Evolutionary conservation across 441 rosid species (phyloP), one percentile per base, ranked within the genome.

Genomic region (Adansonia grandidieri): DNA sequence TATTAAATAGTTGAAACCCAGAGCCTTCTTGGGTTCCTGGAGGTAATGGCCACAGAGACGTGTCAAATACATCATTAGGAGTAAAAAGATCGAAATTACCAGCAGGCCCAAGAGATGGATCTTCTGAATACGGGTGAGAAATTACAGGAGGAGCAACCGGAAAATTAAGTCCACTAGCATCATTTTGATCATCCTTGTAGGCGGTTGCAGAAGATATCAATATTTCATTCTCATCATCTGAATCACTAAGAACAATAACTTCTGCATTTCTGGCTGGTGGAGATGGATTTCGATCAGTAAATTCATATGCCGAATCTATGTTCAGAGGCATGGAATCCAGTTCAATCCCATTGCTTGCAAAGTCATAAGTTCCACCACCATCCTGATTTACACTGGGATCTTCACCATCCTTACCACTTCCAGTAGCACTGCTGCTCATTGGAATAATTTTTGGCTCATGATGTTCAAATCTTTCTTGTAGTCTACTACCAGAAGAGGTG

Each of bases 371-470:
- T 67, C 87, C 93, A 80, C 89, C 85, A 69, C 85, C 97, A 79
- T 90, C 97, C 88, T 96, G 98, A 84, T 95, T 96, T 77, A 94
- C 98, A 79, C 99, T 96, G 76, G 87, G 79, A 83, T 94, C 99
- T 83, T 97, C 99, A 81, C 97, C 96, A 79, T 93, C 98, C 81
- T 92, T 89, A 80, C 95, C 94, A 84, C 99, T 96, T 79, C 87
- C 94, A 54, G 98, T 93, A 32, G 93, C 97, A 85, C 98, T 94
- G 86, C 98, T 94, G 86, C 93, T 93, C 98, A 92, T 94, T 67
- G 91, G 96, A 54, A 93, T 91, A 75, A 84, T 73, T 81, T 93
- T 90, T 67, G 60, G 90, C 72, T 87, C 93, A 45, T 77, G 76
- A 28, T 77, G 87, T 76, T 82, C 92, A 50, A 86, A 86, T 61